Evolutionary conservation across 495 filamentous ascomycete species (phyloP).

Genomic region (Friedmanniomyces endolithicus): DNA sequence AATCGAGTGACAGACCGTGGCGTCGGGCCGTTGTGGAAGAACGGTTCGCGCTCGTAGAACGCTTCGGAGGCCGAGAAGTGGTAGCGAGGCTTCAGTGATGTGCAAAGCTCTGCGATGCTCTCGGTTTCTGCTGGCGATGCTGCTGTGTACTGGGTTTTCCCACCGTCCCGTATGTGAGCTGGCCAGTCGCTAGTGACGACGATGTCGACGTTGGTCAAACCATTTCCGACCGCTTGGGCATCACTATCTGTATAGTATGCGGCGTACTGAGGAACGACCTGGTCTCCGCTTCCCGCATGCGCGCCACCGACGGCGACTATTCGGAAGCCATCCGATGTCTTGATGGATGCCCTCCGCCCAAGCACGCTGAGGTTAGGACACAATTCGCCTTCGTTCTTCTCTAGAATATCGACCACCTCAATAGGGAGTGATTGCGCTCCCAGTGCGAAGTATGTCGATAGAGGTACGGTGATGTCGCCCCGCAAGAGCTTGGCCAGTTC

Average conservation of each 20-base stretch:
- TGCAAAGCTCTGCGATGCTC: constrained; percentile 62
- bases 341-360: constrained; percentile 69
- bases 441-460: constrained; percentile 79
- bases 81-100: constrained; percentile 69
- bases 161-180: constrained; percentile 48
- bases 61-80: constrained; percentile 62
- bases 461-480: constrained; percentile 55
- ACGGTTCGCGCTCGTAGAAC: constrained; percentile 86
- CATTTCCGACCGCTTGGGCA: constrained; percentile 51
- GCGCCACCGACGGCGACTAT: constrained; percentile 70
- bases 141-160: constrained; percentile 42
- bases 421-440: constrained; percentile 56
- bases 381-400: constrained; percentile 62
- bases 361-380: constrained; percentile 81
- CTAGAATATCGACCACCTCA: constrained; percentile 55
- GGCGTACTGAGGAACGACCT: constrained; percentile 49
- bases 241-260: constrained; percentile 67
- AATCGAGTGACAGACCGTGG: constrained; percentile 63
- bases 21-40: constrained; percentile 55
- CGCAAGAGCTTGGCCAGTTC: constrained; percentile 52
- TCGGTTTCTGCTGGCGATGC: constrained; percentile 32
- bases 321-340: constrained; percentile 77
- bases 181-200: constrained; percentile 83
- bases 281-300: constrained; percentile 38
- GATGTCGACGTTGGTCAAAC: constrained; percentile 67